Evolutionary conservation across 2,329 filamentous ascomycete species (phyloP), one percentile per base, ranked within the genome.

Genomic region (Fusarium acutatum): DNA sequence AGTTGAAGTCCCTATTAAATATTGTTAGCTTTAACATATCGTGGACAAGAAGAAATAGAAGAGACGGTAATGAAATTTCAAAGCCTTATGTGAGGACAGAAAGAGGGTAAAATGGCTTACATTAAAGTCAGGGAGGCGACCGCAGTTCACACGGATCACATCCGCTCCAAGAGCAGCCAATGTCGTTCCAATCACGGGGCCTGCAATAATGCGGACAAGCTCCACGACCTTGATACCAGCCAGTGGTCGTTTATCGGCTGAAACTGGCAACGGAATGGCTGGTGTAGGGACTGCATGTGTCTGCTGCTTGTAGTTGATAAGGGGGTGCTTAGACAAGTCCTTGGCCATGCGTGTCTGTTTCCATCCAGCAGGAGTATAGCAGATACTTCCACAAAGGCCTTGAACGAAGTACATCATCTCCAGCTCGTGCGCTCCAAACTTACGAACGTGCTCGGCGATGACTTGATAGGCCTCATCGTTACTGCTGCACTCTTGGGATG

Each of bases 21-120:
- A 10, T 6, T 18, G 3, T 56, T 11, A 57, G 38, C 13, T 41
- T 18, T 3, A 20, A 57, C 5, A 1, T 7, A 22, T 11, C 22
- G 5, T 24, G 7, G 12, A 10, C 3, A 8, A 22, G n/a, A n/a
- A n/a, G n/a, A n/a, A 2, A 0, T 24, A 0, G 4, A 15, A 20
- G 22, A 7, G 8, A 41, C 0, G 0, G 38, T 7, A 15, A 41
- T 4, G 5, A 43, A 13, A 6, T 24, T 15, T 7, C 1, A 24
- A 24, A 24, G 7, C 0, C n/a, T 43, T 6, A 4, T 12, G 3
- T 4, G 1, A 18, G 14, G 41, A 43, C 6, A 12, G 17, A 3
- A 24, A 13, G 15, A 24, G 41, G 15, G 8, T 7, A 22, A 5
- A 28, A 30, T 28, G 26, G 13, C 53, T 44, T 35, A 57, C 53